Conservation (phyloP, 176 grass and related monocot species). For the Carex pumila region DNA sequence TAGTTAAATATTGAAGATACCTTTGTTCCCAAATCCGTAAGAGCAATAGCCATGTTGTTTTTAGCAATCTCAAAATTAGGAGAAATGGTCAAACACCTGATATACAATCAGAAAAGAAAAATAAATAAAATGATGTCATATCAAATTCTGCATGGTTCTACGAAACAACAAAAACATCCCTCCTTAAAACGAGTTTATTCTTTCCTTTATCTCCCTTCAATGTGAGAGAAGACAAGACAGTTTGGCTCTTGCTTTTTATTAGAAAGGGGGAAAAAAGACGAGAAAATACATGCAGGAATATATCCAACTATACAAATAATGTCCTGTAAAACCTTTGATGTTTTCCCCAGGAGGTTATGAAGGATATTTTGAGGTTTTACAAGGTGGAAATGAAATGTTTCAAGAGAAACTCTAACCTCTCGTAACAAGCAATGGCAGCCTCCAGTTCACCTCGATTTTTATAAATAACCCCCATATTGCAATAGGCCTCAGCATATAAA, state of each 20-base stretch:
- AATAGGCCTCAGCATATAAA: constrained; percentile 92
- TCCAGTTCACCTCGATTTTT: constrained; percentile 97
- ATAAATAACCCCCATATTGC: constrained; percentile 99
- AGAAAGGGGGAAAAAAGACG: not conserved
- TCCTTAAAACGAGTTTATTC: constrained; percentile 6
- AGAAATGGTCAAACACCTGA: constrained; percentile 92
- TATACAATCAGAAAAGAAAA: constrained; percentile 23
- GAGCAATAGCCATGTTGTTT: constrained; percentile 99
- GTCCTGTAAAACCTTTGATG: not conserved
- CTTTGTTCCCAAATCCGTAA: constrained; percentile 99
- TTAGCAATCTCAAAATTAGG: constrained; percentile 99
- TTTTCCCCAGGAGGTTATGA: not conserved
- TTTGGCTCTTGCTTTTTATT: not conserved
- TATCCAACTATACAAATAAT: not conserved
- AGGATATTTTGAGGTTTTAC: not conserved
- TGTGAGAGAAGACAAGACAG: not conserved
- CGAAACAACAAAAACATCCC: constrained; percentile 4
- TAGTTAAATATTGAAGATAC: constrained; percentile 30
- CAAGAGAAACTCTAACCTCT: constrained; percentile 43
- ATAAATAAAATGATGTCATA: not conserved
- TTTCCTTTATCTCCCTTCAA: not conserved
- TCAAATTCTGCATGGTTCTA: constrained; percentile 8
- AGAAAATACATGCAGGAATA: not conserved
- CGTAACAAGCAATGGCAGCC: constrained; percentile 90
- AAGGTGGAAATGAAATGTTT: not conserved